Conservation (phyloP, 768 basidiomycete genomes). For the Tubosaeta brunneosetosa region DNA sequence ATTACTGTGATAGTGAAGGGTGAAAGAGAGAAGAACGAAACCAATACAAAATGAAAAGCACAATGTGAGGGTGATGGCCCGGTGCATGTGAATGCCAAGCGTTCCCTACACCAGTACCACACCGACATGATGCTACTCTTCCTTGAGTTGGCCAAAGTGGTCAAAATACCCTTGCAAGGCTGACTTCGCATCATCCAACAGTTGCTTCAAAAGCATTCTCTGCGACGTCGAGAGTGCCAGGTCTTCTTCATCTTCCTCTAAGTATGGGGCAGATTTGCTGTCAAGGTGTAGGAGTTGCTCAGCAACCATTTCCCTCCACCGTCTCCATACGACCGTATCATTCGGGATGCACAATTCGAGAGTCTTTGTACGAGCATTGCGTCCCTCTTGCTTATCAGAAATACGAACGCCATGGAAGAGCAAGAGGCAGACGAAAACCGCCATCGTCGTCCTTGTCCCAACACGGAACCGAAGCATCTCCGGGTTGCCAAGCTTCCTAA, state of each 20-base stretch:
- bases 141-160: too few species aligned
- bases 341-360: neutral
- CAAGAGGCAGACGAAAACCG: conserved; percentile 21
- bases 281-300: neutral
- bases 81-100: too few species aligned
- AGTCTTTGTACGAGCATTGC: neutral
- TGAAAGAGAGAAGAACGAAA: too few species aligned
- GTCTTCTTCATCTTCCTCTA: neutral
- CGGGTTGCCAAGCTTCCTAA: conserved; percentile 2
- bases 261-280: neutral
- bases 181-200: conserved; percentile 16
- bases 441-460: conserved; percentile 21
- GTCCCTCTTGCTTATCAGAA: neutral
- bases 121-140: too few species aligned
- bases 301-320: neutral
- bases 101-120: too few species aligned
- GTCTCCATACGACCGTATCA: neutral
- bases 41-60: too few species aligned
- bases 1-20: too few species aligned
- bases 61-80: too few species aligned
- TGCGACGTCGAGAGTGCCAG: neutral
- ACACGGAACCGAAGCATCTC: neutral
- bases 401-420: conserved; percentile 11
- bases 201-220: neutral
- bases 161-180: conserved; percentile 17